phyloP scores from a whole-genome alignment of 768 basidiomycete genomes.

The Coprinellus aureogranulatus region DNA sequence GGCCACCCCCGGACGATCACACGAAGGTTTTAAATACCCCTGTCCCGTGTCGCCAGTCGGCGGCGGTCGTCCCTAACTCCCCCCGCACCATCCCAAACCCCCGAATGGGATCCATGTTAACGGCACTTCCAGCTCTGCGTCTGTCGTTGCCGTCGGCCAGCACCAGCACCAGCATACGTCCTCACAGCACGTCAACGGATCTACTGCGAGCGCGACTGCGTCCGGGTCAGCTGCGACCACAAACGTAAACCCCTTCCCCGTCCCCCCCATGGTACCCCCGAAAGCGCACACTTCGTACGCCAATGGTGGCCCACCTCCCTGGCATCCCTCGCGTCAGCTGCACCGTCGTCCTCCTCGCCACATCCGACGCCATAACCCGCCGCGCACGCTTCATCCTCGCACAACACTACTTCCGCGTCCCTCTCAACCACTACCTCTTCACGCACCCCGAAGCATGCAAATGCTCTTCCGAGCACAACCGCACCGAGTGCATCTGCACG shows the following conservation, averaged over 20 bases:
- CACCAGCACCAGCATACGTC: background rate
- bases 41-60: too few relatives aligned
- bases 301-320: slow-evolving; percentile 78
- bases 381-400: slow-evolving; percentile 63
- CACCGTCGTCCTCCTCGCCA: slow-evolving; percentile 65
- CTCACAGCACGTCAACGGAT: background rate
- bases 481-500: background rate
- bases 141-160: slow-evolving; percentile 4
- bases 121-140: background rate
- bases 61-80: background rate
- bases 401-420: slow-evolving; percentile 75
- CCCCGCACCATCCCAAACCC: background rate
- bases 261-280: slow-evolving; percentile 69
- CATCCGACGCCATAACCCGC: slow-evolving; percentile 60
- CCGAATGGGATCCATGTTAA: slow-evolving; percentile 9
- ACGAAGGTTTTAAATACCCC: too few relatives aligned
- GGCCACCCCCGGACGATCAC: too few relatives aligned
- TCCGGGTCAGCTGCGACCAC: background rate
- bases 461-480: slow-evolving; percentile 1
- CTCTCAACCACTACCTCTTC: slow-evolving; percentile 42
- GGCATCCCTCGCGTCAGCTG: slow-evolving; percentile 67
- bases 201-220: too few relatives aligned
- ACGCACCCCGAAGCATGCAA: slow-evolving; percentile 12
- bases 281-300: slow-evolving; percentile 73
- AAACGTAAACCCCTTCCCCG: slow-evolving; percentile 58